Evolutionary conservation across 2,329 filamentous ascomycete genomes (phyloP), one percentile per base, ranked within the genome.

Genomic region (Claviceps sp.): DNA sequence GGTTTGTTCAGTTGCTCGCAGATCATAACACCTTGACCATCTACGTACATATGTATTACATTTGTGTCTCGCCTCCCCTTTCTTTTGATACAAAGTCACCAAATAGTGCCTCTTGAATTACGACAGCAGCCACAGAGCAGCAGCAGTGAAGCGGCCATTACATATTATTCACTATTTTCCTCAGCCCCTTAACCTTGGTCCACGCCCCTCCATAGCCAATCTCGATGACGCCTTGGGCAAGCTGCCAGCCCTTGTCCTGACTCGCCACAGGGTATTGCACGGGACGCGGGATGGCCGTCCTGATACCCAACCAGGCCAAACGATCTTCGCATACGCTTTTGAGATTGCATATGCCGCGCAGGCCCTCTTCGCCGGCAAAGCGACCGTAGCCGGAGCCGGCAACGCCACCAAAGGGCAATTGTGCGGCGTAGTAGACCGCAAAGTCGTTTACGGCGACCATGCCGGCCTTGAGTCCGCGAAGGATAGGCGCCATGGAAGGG

Each of bases 381-480:
- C 91, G 78, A 1, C 93, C 93, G 65, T 97, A 97, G 0, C 87
- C 93, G 24, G 87, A 94, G 1, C 89, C 91, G 53, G 80, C 82
- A n/a, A 87, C 82, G 51, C 90, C 93, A 40, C 93, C 93, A 67
- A 98, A 98, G 0, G 93, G 93, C 41, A 98, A 71, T 68, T 95
- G 89, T 7, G 95, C 90, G 50, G 91, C 89, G 64, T 98, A 98
- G 67, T 83, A 96, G 30, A 82, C 85, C 20, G 84, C 93, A 63
- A 98, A 98, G 70, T 98, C 93, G 65, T 98, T 98, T 59, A 98
- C 80, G 24, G 89, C 82, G 0, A 97, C 87, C 86, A 95, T 96
- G 45, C 93, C 93, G 0, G 86, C 82, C 56, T 84, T 80, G 49
- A 96, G 75, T 24, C 81, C 79, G 20, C 69, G 69, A 1, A 91